phyloP scores from a whole-genome alignment of 2,329 filamentous ascomycete species.

The Colletotrichum sidae region DNA sequence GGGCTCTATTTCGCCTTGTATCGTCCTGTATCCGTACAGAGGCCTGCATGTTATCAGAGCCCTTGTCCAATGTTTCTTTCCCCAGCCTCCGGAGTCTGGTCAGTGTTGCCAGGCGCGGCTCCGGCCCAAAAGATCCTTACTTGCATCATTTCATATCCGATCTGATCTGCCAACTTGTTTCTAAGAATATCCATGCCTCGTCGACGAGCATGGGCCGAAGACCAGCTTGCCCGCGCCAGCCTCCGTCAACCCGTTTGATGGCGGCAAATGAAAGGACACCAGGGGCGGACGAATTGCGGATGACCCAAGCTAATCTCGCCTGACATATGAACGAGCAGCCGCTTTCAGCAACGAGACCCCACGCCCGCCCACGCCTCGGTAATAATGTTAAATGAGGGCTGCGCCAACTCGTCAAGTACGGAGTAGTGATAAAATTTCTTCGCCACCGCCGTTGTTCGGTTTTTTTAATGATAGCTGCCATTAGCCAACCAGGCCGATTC shows the following conservation, averaged over 20 bases:
- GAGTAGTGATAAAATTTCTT: constrained; percentile 3
- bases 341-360: constrained; percentile 31
- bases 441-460: constrained; percentile 19
- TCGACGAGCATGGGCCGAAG: too few species aligned
- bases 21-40: too few species aligned
- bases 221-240: constrained; percentile 23
- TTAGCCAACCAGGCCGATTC: constrained; percentile 4
- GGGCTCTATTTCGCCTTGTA: constrained; percentile 27
- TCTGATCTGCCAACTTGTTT: constrained; percentile 37
- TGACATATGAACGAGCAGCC: constrained; percentile 32
- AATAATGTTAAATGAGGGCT: constrained; percentile 31
- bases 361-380: constrained; percentile 31
- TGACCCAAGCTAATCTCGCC: constrained; percentile 36
- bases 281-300: constrained; percentile 33
- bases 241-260: constrained; percentile 11
- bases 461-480: constrained; percentile 29
- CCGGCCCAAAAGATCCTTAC: constrained; percentile 32
- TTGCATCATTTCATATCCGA: constrained; percentile 39
- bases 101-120: constrained; percentile 35
- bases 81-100: constrained; percentile 27
- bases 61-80: constrained; percentile 38
- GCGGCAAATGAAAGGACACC: constrained; percentile 24
- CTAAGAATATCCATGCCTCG: constrained; percentile 33
- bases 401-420: constrained; percentile 19
- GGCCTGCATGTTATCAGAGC: background rate